Conservation (phyloP, 2,329 filamentous ascomycete genomes). For the Pseudogymnoascus sp. region DNA sequence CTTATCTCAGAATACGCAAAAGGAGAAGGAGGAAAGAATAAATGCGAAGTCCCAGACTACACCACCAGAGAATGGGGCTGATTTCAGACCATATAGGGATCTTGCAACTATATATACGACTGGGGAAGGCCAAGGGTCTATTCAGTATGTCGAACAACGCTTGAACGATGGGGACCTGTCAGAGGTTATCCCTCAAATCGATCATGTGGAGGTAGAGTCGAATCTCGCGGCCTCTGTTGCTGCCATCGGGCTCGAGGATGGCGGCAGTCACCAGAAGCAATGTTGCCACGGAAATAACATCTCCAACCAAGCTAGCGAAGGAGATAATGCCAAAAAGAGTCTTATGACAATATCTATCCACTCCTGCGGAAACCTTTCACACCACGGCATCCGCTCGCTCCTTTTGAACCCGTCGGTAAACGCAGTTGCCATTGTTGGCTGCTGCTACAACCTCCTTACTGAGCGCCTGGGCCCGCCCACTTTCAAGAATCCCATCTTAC, state of each 20-base stretch:
- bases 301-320: slow-evolving; percentile 16
- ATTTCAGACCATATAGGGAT: slow-evolving; percentile 45
- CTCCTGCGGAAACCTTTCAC: slow-evolving; percentile 94
- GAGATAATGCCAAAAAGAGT: slow-evolving; percentile 22
- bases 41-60: slow-evolving; percentile 27
- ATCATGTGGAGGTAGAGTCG: slow-evolving; percentile 32
- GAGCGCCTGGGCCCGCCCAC: slow-evolving; percentile 81
- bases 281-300: background rate
- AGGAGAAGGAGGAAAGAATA: slow-evolving; percentile 35
- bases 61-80: slow-evolving; percentile 24
- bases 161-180: slow-evolving; percentile 66
- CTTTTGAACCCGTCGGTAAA: slow-evolving; percentile 74
- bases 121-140: slow-evolving; percentile 57
- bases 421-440: slow-evolving; percentile 92
- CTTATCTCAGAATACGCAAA: slow-evolving; percentile 37
- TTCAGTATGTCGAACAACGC: slow-evolving; percentile 70
- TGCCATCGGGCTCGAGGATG: background rate
- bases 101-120: slow-evolving; percentile 46
- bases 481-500: slow-evolving; percentile 72
- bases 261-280: slow-evolving; percentile 13
- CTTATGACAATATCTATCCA: slow-evolving; percentile 92
- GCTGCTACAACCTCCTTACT: slow-evolving; percentile 95
- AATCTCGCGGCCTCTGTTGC: background rate
- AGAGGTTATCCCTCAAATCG: slow-evolving; percentile 57
- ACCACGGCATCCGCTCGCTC: slow-evolving; percentile 84